Evolutionary conservation across 2,329 filamentous ascomycete genomes (phyloP), one percentile per base, ranked within the genome.

Genomic region (Uncinocarpus reesii): DNA sequence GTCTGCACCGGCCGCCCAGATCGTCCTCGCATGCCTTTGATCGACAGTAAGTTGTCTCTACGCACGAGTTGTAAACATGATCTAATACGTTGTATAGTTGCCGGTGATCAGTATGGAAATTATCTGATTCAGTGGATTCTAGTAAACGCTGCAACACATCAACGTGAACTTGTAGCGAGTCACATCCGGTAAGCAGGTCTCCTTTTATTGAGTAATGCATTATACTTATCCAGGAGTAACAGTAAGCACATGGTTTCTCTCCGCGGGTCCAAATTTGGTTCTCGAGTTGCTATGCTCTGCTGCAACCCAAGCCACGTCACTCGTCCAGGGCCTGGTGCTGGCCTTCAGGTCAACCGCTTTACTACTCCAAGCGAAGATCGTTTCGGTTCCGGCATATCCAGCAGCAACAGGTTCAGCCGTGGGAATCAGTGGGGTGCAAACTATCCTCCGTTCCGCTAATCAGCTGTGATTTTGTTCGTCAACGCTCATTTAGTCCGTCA

Each of bases 171-270:
- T 55, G 92, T 98, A 55, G 88, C 89, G 41, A 82, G 81, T 49
- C 92, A 98, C 63, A 94, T 98, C 59, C 84, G 87, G 71, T 73
- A 63, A 52, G 46, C 43, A 18, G 2, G 3, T 31, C n/a, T n/a
- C 11, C 23, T 8, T 18, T 28, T 13, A 26, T 23, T 34, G 31
- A 32, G 29, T 18, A 48, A 46, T 31, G 49, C 10, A 16, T 34
- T 8, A 53, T 42, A 34, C 44, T 53, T 34, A 57, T 32, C 8
- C 29, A 32, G 4, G 29, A 28, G 32, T 31, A 2, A 47, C 47
- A 74, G 78, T 58, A 96, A 96, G 77, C 92, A 98, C 68, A 98
- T 98, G 92, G 92, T 98, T 7, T 98, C 92, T 49, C 83, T 98
- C 42, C 86, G 92, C 52, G 92, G 92, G 49, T 96, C 92, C 62